Evolutionary conservation across 768 basidiomycete species (phyloP).

Genomic region (Suillus spraguei): DNA sequence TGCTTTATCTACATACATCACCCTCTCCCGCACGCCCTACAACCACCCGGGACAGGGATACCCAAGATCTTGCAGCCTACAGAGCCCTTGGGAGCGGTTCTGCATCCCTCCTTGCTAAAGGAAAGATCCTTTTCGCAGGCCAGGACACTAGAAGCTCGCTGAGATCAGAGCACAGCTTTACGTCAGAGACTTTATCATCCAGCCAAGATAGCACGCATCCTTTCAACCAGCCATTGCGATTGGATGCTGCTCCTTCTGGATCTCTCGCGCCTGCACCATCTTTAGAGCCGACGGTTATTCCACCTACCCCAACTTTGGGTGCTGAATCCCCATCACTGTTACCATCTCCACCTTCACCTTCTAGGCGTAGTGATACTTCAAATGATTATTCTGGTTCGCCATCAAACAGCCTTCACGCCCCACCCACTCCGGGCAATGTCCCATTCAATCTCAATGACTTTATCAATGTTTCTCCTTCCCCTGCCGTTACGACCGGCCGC

Average conservation of each 20-base stretch:
- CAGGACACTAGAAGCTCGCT: slow-evolving; percentile 29
- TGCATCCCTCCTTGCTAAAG: slow-evolving; percentile 54
- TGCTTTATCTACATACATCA: slow-evolving; percentile 84
- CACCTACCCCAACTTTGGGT: slow-evolving; percentile 35
- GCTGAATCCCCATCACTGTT: slow-evolving; percentile 27
- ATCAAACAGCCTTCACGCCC: slow-evolving; percentile 25
- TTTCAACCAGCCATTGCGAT: slow-evolving; percentile 20
- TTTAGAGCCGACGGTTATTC: slow-evolving; percentile 35
- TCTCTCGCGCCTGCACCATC: slow-evolving; percentile 29
- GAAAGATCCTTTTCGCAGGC: slow-evolving; percentile 69
- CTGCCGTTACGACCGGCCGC: slow-evolving; percentile 40
- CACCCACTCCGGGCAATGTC: slow-evolving; percentile 38
- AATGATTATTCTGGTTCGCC: slow-evolving; percentile 9
- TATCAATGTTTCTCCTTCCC: slow-evolving; percentile 73
- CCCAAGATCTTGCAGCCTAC: slow-evolving; percentile 57
- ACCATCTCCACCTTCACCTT: slow-evolving; percentile 27
- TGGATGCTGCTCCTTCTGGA: slow-evolving; percentile 21
- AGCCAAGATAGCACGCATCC: slow-evolving; percentile 27
- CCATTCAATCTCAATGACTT: slow-evolving; percentile 72
- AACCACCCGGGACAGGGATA: slow-evolving; percentile 46
- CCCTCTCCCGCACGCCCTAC: slow-evolving; percentile 75
- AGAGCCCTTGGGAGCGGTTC: slow-evolving; percentile 52
- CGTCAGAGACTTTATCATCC: slow-evolving; percentile 26
- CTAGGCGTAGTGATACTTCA: slow-evolving; percentile 22
- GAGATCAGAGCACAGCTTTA: slow-evolving; percentile 31